Conservation (phyloP, 345 rosid genomes). For the thale cress (Arabidopsis thaliana) region DNA sequence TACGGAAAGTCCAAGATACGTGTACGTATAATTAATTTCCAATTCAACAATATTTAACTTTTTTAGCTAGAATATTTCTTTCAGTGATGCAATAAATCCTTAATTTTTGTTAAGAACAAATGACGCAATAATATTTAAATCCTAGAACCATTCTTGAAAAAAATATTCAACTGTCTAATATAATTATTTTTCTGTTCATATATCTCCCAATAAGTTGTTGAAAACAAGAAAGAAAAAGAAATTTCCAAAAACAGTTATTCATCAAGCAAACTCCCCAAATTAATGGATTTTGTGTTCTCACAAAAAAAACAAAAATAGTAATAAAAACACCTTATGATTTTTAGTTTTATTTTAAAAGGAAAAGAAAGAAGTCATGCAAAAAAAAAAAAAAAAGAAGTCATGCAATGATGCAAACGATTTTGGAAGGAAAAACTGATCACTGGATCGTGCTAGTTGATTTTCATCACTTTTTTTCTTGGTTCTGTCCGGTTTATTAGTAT, state of each 20-base stretch:
- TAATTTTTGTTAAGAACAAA: background rate
- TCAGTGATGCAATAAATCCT: background rate
- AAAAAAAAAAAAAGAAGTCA: background rate
- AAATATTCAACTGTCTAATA: background rate
- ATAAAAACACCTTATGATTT: no score
- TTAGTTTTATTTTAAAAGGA: background rate
- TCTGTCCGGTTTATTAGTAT: background rate
- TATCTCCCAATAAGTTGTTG: background rate
- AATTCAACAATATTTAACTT: background rate
- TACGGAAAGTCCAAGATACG: background rate
- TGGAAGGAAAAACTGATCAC: conserved; percentile 28
- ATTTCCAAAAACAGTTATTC: conserved; percentile 1
- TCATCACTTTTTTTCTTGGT: conserved; percentile 1
- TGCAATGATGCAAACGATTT: background rate
- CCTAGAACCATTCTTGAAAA: background rate
- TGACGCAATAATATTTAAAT: background rate
- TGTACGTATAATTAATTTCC: background rate
- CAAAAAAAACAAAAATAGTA: background rate
- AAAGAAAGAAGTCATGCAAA: background rate
- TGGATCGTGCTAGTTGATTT: conserved; percentile 5
- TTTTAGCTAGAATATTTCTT: background rate
- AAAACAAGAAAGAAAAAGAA: background rate
- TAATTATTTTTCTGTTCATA: background rate
- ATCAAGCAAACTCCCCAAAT: conserved; percentile 19
- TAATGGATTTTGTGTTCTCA: conserved; percentile 19